phyloP scores from a whole-genome alignment of 345 rosid species.

The Boechera stricta region DNA sequence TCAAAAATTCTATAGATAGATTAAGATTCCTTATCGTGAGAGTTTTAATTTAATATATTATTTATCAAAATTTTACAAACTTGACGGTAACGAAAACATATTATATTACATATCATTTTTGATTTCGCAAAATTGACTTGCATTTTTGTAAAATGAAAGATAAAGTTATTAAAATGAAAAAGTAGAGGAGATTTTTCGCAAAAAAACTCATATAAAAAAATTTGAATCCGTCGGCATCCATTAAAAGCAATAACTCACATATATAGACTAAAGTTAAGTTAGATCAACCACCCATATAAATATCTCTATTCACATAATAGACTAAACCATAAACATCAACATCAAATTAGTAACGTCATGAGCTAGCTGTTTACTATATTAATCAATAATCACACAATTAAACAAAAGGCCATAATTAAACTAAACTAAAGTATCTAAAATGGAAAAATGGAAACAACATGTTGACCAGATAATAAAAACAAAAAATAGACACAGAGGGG shows the following conservation, averaged over 20 bases:
- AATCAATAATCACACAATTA: neutral
- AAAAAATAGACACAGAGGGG: neutral
- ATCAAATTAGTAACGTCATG: neutral
- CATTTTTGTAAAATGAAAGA: too few relatives aligned
- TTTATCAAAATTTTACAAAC: too few relatives aligned
- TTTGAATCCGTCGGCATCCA: neutral
- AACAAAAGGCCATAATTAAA: too few relatives aligned
- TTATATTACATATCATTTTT: too few relatives aligned
- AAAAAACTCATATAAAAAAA: too few relatives aligned
- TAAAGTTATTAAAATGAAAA: too few relatives aligned
- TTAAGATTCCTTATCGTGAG: too few relatives aligned
- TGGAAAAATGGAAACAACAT: constrained; percentile 22
- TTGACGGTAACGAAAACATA: too few relatives aligned
- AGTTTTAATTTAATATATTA: too few relatives aligned
- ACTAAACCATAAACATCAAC: neutral
- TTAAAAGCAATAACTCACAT: neutral
- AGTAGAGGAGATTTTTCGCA: too few relatives aligned
- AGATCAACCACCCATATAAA: neutral
- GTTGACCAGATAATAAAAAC: constrained; percentile 25
- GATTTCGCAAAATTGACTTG: too few relatives aligned
- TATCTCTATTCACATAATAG: neutral
- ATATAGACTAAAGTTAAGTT: neutral
- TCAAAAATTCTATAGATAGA: too few relatives aligned
- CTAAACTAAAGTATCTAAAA: constrained; percentile 2
- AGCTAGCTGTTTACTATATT: constrained; percentile 21